Evolutionary conservation across 139 green algal species (phyloP).

Genomic region (Chlorella sp.): DNA sequence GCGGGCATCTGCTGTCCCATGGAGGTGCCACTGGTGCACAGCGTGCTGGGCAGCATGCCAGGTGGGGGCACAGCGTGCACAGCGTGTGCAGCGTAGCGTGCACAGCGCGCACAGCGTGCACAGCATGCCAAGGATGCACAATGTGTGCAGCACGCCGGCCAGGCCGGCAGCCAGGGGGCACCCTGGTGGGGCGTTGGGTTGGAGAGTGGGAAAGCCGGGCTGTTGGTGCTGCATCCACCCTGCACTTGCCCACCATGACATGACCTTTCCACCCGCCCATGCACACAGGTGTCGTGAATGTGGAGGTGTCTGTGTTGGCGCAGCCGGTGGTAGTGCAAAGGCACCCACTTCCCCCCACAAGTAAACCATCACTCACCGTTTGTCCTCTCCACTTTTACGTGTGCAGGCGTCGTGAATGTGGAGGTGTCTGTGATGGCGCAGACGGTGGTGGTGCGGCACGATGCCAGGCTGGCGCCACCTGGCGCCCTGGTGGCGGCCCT

Average conservation of each 20-base stretch:
- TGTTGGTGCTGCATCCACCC: too few species aligned
- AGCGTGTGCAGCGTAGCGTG: slow-evolving; percentile 41
- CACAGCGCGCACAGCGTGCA: background rate
- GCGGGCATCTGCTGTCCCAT: slow-evolving; percentile 78
- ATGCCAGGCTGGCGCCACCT: slow-evolving; percentile 37
- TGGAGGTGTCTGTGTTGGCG: background rate
- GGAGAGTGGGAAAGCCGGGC: background rate
- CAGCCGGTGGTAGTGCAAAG: background rate
- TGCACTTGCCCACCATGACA: too few species aligned
- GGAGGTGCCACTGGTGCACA: slow-evolving; percentile 69
- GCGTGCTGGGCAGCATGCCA: slow-evolving; percentile 58
- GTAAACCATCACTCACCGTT: too few species aligned
- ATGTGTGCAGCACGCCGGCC: background rate
- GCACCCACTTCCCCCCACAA: too few species aligned
- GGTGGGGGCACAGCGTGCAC: slow-evolving; percentile 48
- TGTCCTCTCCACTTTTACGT: too few species aligned
- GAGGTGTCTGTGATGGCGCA: slow-evolving; percentile 69
- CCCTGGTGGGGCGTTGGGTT: background rate
- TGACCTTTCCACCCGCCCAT: background rate
- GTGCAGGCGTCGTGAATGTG: slow-evolving; percentile 18
- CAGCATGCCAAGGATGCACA: background rate
- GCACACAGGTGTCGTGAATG: background rate
- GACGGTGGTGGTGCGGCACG: slow-evolving; percentile 70
- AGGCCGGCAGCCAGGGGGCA: too few species aligned
- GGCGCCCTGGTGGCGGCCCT: slow-evolving; percentile 68